Base-by-base conservation (phyloP, 768 basidiomycete genomes). In the Austroboletus eburneus region DNA sequence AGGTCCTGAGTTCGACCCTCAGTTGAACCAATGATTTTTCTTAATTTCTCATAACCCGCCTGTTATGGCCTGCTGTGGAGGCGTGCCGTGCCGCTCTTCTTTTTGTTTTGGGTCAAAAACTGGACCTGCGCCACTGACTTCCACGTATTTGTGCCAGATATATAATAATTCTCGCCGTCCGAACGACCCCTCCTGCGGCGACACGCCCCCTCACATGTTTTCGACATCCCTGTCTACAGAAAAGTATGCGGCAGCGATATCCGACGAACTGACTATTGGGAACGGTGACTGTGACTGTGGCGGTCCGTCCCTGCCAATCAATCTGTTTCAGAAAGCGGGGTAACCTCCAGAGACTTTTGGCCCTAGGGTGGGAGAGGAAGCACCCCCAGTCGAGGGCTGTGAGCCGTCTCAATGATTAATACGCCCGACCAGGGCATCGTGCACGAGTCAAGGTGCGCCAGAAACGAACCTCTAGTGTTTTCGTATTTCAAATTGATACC, bases 11-110 rank as follows among this genome's bases (percentile, higher is more conserved):
- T 66, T 66, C 64, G 66, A 66, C 51, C 64, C 64, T 66, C 64
- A 66, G 64, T 68, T 75, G 72, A 70, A 56, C 73, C 76, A 77
- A 17, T 57, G 53, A 60, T 66, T 54, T 62, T 60, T 56, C 12
- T 27, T 45, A 7, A 33, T 34, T 2, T 32, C 22, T 10, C 20
- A 5, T 37, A n/a, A n/a, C n/a, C n/a, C n/a, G n/a, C n/a, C n/a
- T n/a, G n/a, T n/a, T n/a, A n/a, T n/a, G n/a, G n/a, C n/a, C n/a
- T n/a, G n/a, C n/a, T n/a, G n/a, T 45, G 32, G 27, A 23, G 30
- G 29, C n/a, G 24, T 29, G 21, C 50, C 24, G 32, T 42, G 17
- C 36, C 13, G 2, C 24, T 6, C 27, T 20, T n/a, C 5, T 3
- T 4, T 9, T 4, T 33, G 4, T 9, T 38, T 43, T 49, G 14